These are phyloP conservation scores for Xerocomellus dryophilus DNA, from an alignment of 768 basidiomycete species.

Conservation along the genomic window DNA sequence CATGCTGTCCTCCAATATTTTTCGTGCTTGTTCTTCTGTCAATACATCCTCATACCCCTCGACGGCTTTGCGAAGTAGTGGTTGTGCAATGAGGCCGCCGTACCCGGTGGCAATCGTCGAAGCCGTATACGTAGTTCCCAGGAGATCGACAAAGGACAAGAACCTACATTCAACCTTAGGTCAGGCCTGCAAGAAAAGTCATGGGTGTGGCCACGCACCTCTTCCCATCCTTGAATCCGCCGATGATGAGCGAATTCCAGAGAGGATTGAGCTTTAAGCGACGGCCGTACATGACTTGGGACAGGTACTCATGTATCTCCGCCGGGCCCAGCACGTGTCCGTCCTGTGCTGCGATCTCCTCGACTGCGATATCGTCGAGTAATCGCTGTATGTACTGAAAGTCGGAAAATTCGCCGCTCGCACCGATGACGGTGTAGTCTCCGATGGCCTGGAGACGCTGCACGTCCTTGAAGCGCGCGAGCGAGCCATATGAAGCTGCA, in stretches of 20 bases:
- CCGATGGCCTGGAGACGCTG: slow-evolving; percentile 86
- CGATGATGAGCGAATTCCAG: slow-evolving; percentile 94
- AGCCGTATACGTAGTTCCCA: slow-evolving; percentile 94
- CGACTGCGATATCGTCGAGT: slow-evolving; percentile 73
- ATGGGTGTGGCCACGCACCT: slow-evolving; percentile 45
- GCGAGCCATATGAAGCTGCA: slow-evolving; percentile 91
- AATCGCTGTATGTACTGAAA: slow-evolving; percentile 87
- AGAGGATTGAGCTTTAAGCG: slow-evolving; percentile 88
- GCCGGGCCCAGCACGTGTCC: slow-evolving; percentile 79
- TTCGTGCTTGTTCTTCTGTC: slow-evolving; percentile 73
- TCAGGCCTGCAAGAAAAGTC: neutral
- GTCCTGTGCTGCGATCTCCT: slow-evolving; percentile 81
- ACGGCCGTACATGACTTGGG: slow-evolving; percentile 86
- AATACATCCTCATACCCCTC: slow-evolving; percentile 75
- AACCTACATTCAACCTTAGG: slow-evolving; percentile 53
- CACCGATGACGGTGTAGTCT: slow-evolving; percentile 81
- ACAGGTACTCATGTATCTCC: slow-evolving; percentile 91
- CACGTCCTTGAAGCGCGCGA: slow-evolving; percentile 94
- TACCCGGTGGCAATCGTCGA: slow-evolving; percentile 95
- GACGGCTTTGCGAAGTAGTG: slow-evolving; percentile 85
- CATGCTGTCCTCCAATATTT: slow-evolving; percentile 83
- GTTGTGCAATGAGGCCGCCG: slow-evolving; percentile 90
- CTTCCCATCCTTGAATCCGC: slow-evolving; percentile 83
- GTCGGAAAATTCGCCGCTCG: slow-evolving; percentile 96
- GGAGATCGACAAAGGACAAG: slow-evolving; percentile 88